A percentile compares a stretch with the other conserved stretches of the same genome.
These are phyloP conservation scores for Parasitella parasitica DNA, from an alignment of 371 early-diverging fungal species.

Conservation along the genomic window DNA sequence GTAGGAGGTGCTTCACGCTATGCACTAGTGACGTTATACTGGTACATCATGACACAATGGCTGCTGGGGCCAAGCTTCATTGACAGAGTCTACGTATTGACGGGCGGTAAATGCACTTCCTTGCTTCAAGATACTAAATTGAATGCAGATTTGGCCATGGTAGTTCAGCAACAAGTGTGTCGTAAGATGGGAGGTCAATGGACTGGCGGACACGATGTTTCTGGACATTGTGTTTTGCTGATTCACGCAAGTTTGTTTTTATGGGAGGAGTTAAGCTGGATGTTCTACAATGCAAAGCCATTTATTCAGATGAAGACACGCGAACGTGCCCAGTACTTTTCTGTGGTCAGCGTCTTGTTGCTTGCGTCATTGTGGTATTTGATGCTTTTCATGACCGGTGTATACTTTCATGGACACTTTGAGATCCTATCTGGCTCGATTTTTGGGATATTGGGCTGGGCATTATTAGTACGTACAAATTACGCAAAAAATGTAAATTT, in stretches of 20 bases:
- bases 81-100: conserved; percentile 72
- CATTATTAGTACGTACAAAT: conserved; percentile 37
- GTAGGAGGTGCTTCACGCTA: conserved; percentile 51
- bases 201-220: conserved; percentile 80
- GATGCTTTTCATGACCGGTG: conserved; percentile 77
- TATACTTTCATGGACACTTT: conserved; percentile 77
- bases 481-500: neutral
- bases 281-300: conserved; percentile 25
- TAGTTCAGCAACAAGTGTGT: conserved; percentile 51
- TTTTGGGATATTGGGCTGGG: conserved; percentile 74
- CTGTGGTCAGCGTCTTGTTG: conserved; percentile 32
- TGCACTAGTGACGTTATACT: conserved; percentile 72
- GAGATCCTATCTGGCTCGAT: conserved; percentile 73
- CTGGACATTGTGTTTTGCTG: conserved; percentile 88
- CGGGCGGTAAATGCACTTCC: conserved; percentile 65
- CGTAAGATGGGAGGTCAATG: conserved; percentile 69
- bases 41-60: conserved; percentile 84
- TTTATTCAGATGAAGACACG: conserved; percentile 18
- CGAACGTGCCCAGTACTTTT: conserved; percentile 23
- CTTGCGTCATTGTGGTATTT: conserved; percentile 66
- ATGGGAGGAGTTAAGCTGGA: conserved; percentile 65
- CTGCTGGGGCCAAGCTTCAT: conserved; percentile 79
- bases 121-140: conserved; percentile 11
- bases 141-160: conserved; percentile 4
- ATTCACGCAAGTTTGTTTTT: conserved; percentile 82